Conservation (phyloP, 2,329 filamentous ascomycete genomes). For the Biscogniauxia mediterranea region DNA sequence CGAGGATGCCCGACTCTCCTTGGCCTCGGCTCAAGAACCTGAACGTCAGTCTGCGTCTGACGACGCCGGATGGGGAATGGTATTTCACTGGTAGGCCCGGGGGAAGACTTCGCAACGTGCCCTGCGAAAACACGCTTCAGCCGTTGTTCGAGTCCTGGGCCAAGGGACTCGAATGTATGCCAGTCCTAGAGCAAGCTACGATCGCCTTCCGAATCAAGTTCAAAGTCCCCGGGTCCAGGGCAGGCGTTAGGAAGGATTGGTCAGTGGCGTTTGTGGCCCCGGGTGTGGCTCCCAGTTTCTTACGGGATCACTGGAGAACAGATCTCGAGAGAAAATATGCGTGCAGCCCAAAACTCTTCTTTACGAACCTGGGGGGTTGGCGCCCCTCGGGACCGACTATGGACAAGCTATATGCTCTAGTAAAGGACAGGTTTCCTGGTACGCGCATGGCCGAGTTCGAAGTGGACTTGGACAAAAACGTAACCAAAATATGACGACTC, state of each 20-base stretch:
- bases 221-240: background rate
- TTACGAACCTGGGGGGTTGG: no score
- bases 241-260: conserved; percentile 1
- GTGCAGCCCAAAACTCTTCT: no score
- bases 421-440: no score
- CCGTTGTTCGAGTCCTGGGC: conserved; percentile 8
- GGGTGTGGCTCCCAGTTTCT: background rate
- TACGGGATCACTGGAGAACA: no score
- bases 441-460: no score
- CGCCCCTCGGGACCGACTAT: no score
- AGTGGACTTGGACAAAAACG: no score
- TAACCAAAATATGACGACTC: no score
- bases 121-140: conserved; percentile 3
- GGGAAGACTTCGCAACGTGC: background rate
- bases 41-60: background rate
- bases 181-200: conserved; percentile 1
- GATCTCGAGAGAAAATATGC: no score
- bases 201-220: background rate
- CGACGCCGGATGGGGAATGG: background rate
- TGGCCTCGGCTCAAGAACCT: conserved; percentile 5
- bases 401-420: no score
- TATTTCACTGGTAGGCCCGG: conserved; percentile 1
- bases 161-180: conserved; percentile 5
- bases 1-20: background rate
- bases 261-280: conserved; percentile 2